Evolutionary conservation across 768 basidiomycete genomes (phyloP).

Genomic region (Multifurca ochricompacta): DNA sequence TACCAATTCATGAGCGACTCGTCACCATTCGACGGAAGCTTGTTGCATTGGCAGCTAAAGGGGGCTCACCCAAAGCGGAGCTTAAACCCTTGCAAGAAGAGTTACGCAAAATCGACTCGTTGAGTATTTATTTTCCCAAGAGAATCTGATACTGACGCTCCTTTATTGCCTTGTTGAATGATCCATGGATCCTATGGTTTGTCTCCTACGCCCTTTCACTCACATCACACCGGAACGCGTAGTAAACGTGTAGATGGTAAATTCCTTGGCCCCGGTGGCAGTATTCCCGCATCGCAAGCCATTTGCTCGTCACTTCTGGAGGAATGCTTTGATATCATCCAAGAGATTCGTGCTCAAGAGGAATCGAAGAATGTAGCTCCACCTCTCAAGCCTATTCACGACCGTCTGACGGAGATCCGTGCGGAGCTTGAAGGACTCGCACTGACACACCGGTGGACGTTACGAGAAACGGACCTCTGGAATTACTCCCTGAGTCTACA

Average conservation of each 20-base stretch:
- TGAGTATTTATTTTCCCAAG: conserved; percentile 40
- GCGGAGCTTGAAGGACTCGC: conserved; percentile 85
- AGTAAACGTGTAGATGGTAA: conserved; percentile 94
- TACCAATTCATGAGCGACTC: conserved; percentile 84
- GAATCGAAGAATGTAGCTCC: conserved; percentile 82
- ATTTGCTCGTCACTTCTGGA: conserved; percentile 88
- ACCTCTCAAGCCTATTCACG: conserved; percentile 86
- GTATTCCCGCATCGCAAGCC: conserved; percentile 86
- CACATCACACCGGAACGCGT: conserved; percentile 17
- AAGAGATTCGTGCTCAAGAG: conserved; percentile 92
- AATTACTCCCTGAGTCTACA: conserved; percentile 90
- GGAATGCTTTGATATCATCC: conserved; percentile 91
- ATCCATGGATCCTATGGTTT: neutral
- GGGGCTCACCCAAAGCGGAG: conserved; percentile 76
- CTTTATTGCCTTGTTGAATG: neutral
- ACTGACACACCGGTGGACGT: conserved; percentile 93
- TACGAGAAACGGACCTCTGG: conserved; percentile 89
- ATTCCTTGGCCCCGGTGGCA: conserved; percentile 86
- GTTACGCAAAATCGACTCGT: conserved; percentile 92
- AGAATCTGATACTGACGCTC: conserved; percentile 1
- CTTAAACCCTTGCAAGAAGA: conserved; percentile 89
- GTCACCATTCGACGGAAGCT: conserved; percentile 85
- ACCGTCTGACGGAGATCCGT: conserved; percentile 80
- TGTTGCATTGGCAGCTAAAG: conserved; percentile 80
- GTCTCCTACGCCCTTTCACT: conserved; percentile 18